Evolutionary conservation across 495 filamentous ascomycete genomes (phyloP).

Genomic region (Hypoxylon crocopeplum): DNA sequence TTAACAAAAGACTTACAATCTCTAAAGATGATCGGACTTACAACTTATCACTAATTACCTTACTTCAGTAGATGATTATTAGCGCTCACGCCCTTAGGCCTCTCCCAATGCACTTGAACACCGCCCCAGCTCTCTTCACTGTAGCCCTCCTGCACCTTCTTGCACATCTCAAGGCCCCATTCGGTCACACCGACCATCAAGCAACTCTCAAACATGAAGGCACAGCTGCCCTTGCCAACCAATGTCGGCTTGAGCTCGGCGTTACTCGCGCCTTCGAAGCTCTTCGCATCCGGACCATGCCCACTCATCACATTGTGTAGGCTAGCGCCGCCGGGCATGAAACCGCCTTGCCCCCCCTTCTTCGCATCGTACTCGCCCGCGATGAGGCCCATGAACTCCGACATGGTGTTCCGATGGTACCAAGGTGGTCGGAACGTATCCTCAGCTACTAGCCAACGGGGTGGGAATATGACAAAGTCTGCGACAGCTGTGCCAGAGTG

Average conservation of each 20-base stretch:
- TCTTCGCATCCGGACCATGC: constrained; percentile 66
- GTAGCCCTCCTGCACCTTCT: constrained; percentile 84
- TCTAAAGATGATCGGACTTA: no score
- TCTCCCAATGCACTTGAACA: constrained; percentile 77
- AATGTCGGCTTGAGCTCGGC: constrained; percentile 61
- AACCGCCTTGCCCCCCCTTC: constrained; percentile 58
- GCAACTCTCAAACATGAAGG: constrained; percentile 73
- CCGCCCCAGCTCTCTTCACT: constrained; percentile 86
- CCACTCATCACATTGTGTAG: constrained; percentile 67
- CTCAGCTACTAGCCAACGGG: constrained; percentile 79
- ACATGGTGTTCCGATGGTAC: constrained; percentile 87
- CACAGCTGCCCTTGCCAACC: constrained; percentile 64
- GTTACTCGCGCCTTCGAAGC: constrained; percentile 66
- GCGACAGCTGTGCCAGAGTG: constrained; percentile 73
- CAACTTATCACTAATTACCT: not conserved
- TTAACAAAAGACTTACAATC: not conserved
- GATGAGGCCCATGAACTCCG: constrained; percentile 81
- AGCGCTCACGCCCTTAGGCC: constrained; percentile 51
- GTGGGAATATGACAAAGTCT: constrained; percentile 86
- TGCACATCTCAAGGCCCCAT: constrained; percentile 84
- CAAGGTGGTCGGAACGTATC: constrained; percentile 82
- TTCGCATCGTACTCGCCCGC: constrained; percentile 67
- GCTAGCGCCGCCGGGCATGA: constrained; percentile 64
- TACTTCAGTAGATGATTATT: constrained; percentile 35
- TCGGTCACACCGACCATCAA: constrained; percentile 91